Evolutionary conservation across 2,329 filamentous ascomycete species (phyloP).

Genomic region (Neofusicoccum umdonicola): DNA sequence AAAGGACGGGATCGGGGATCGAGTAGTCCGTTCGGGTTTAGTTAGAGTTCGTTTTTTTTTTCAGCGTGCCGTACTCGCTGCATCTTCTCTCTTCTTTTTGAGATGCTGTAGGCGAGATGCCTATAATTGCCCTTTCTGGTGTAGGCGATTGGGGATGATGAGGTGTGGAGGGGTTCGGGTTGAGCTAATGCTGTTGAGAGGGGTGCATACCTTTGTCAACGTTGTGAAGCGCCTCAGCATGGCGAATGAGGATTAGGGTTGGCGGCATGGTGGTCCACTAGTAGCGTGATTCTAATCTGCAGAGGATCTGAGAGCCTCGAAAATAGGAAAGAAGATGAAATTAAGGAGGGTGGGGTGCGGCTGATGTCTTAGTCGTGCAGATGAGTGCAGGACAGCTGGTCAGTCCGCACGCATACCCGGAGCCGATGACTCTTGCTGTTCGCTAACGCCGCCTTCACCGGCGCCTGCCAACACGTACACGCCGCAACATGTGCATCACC

Average conservation of each 20-base stretch:
- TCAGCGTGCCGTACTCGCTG: neutral
- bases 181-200: neutral
- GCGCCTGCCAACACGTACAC: neutral
- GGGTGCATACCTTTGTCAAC: constrained; percentile 29
- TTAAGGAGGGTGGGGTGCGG: neutral
- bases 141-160: neutral
- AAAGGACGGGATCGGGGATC: constrained; percentile 43
- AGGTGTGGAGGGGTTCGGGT: neutral
- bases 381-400: neutral
- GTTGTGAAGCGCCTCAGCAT: constrained; percentile 47
- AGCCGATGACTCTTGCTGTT: neutral
- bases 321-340: neutral
- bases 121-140: neutral
- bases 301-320: neutral
- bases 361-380: neutral
- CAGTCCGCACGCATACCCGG: neutral
- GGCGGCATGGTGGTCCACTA: constrained; percentile 36
- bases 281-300: neutral
- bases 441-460: neutral
- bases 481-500: neutral
- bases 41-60: neutral
- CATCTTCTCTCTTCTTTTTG: neutral
- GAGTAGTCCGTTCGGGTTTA: constrained; percentile 32
- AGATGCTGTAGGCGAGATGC: neutral
- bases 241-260: constrained; percentile 46